Base-by-base conservation (phyloP, 2,329 filamentous ascomycete species). In the Fusarium hainanense region DNA sequence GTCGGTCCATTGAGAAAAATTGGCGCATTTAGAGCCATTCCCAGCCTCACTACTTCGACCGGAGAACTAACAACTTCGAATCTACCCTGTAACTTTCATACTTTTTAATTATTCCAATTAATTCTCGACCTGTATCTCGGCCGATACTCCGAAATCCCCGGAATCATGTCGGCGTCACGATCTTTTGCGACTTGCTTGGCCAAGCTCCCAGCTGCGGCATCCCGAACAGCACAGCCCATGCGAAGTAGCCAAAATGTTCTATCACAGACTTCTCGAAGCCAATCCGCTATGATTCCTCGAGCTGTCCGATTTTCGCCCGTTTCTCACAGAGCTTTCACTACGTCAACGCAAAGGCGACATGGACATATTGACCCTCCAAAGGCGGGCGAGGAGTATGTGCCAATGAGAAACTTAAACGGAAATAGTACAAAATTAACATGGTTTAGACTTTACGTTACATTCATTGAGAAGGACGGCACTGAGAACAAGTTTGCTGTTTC, bases 381-480 rank as follows among this genome's bases (percentile, higher is more conserved):
- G 81, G 88, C 93, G 0, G 96, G 96, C 49, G 93, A 98, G 86
- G 96, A 98, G 93, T 97, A 84, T 77, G 91, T 82, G 23, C 25
- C 27, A 58, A 63, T 6, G 18, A 28, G 20, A 48, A 28, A 6
- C 14, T 21, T 21, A 14, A 34, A 51, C 28, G 10, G 8, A n/a
- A 41, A 32, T 21, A n/a, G 16, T 8, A 7, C 13, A 13, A 61
- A 18, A 40, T 70, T 72, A 48, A 65, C 50, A 32, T 42, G 20
- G 27, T 14, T 69, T 56, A 97, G 94, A 79, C 88, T 97, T 61
- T 92, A 92, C 77, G 87, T 99, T 27, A 97, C 94, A 0, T 98
- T 98, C 79, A 87, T 98, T 72, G 94, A 98, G 80, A 98, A 98
- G 81, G 94, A 98, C 21, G 90, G 90, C 52, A 84, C 88, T 30